phyloP scores from a whole-genome alignment of 1,139 yeast species.

The Yamadazyma atlantica region DNA sequence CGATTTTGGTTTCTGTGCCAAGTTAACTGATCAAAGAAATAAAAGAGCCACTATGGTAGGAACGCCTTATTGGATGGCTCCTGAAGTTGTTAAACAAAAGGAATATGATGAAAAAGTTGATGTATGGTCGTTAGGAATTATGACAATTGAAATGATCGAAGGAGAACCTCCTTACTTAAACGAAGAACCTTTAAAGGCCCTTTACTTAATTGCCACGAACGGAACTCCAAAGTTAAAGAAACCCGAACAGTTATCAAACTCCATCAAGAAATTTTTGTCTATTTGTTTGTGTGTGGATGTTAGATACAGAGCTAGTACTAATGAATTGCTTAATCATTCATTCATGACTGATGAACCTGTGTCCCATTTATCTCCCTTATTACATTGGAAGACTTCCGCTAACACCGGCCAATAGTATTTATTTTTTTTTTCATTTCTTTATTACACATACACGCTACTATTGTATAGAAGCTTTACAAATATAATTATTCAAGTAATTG shows the following conservation, averaged over 20 bases:
- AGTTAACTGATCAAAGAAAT: conserved; percentile 85
- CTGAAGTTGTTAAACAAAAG: conserved; percentile 95
- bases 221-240: conserved; percentile 94
- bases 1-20: conserved; percentile 98
- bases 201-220: conserved; percentile 87
- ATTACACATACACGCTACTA: neutral
- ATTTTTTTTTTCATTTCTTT: neutral
- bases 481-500: neutral
- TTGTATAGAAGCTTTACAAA: neutral
- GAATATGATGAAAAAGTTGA: conserved; percentile 97
- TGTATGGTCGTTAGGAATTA: conserved; percentile 96
- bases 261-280: conserved; percentile 82
- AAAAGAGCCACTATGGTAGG: conserved; percentile 99
- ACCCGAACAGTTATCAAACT: conserved; percentile 76
- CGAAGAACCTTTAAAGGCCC: conserved; percentile 71
- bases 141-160: conserved; percentile 98
- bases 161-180: conserved; percentile 97
- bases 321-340: conserved; percentile 78
- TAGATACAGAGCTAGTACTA: conserved; percentile 85
- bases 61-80: conserved; percentile 99
- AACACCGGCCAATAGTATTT: neutral
- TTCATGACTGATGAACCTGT: conserved; percentile 64
- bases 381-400: conserved; percentile 59
- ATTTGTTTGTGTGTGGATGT: conserved; percentile 96
- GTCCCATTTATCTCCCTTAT: conserved; percentile 63